These are phyloP conservation scores for Talaromyces nanjingensis DNA, from an alignment of 495 filamentous ascomycete genomes.

Conservation along the genomic window DNA sequence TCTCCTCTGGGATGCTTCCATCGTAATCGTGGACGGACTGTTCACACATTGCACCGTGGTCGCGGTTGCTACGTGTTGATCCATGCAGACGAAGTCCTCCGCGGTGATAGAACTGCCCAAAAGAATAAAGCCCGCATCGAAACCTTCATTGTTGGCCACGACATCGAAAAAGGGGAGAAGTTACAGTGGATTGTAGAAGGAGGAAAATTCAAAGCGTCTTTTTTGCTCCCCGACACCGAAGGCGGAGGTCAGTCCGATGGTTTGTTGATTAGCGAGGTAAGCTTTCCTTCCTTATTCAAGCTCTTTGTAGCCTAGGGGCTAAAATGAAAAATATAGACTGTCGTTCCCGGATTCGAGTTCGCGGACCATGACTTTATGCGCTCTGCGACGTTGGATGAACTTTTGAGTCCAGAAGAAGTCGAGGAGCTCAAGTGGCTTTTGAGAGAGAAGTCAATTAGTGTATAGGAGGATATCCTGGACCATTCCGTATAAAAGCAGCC, in stretches of 20 bases:
- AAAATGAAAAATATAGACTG: slow-evolving; percentile 27
- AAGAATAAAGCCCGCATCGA: slow-evolving; percentile 40
- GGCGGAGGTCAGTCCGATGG: slow-evolving; percentile 31
- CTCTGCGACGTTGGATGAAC: slow-evolving; percentile 29
- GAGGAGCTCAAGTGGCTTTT: slow-evolving; percentile 45
- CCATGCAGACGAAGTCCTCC: slow-evolving; percentile 36
- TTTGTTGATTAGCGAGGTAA: slow-evolving; percentile 56
- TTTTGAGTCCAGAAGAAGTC: slow-evolving; percentile 40
- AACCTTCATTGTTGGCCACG: slow-evolving; percentile 53
- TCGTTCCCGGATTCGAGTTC: slow-evolving; percentile 60
- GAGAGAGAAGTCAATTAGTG: slow-evolving; percentile 16
- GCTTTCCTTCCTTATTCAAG: slow-evolving; percentile 5
- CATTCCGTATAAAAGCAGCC: neutral
- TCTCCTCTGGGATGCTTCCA: slow-evolving; percentile 53
- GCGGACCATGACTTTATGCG: slow-evolving; percentile 57
- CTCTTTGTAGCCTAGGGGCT: neutral
- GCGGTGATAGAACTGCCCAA: slow-evolving; percentile 12
- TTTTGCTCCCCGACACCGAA: slow-evolving; percentile 41
- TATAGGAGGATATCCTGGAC: neutral
- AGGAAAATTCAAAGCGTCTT: slow-evolving; percentile 56
- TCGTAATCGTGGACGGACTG: slow-evolving; percentile 48
- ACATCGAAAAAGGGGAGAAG: slow-evolving; percentile 49
- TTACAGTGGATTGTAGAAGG: slow-evolving; percentile 65
- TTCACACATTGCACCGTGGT: slow-evolving; percentile 56
- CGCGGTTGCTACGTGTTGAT: slow-evolving; percentile 56